Conservation (phyloP, 768 basidiomycete species). For the Lanmaoa rubissima region DNA sequence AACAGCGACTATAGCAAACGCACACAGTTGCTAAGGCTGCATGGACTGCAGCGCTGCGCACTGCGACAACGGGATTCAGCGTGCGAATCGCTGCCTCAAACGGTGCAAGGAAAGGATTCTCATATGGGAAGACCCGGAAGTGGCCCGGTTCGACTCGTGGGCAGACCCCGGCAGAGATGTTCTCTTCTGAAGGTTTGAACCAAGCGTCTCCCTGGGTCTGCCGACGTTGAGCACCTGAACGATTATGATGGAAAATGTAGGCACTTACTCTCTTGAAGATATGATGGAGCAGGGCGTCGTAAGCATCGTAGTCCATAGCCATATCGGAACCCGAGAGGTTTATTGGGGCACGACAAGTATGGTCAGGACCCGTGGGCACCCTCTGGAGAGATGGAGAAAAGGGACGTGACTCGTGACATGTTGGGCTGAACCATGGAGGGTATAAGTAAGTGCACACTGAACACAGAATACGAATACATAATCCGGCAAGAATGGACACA, state of each 20-base stretch:
- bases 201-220: constrained; percentile 82
- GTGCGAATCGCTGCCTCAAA: constrained; percentile 76
- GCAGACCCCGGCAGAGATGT: constrained; percentile 76
- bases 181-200: constrained; percentile 85
- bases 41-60: constrained; percentile 78
- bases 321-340: constrained; percentile 10
- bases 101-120: constrained; percentile 74
- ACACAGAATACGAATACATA: not conserved
- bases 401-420: not conserved
- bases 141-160: constrained; percentile 63
- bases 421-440: not conserved
- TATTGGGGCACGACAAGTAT: not conserved
- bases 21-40: constrained; percentile 72
- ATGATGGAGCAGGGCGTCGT: constrained; percentile 76
- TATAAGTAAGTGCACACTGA: constrained; percentile 23
- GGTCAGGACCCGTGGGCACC: not conserved
- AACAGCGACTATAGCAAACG: constrained; percentile 25
- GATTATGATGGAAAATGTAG: not conserved
- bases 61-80: constrained; percentile 82
- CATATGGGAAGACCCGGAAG: constrained; percentile 84
- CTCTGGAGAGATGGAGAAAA: not conserved
- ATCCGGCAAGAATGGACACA: constrained; percentile 1
- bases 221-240: not conserved
- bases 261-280: constrained; percentile 67
- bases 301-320: constrained; percentile 63